Evolutionary conservation across 345 rosid genomes (phyloP).

Genomic region (Aquilaria sinensis): DNA sequence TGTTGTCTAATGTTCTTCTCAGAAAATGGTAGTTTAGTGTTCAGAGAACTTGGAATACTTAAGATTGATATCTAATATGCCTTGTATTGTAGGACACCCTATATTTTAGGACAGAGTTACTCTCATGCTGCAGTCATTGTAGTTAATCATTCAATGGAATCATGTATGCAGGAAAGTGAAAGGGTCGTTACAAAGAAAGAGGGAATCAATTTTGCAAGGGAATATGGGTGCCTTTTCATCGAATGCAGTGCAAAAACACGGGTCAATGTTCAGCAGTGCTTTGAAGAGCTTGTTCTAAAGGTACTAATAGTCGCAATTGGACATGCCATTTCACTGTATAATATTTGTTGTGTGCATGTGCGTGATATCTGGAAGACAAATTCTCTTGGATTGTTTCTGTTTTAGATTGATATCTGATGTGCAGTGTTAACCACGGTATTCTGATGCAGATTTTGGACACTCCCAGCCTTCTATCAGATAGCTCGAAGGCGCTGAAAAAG

Average conservation of each 20-base stretch:
- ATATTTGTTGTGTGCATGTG: not conserved
- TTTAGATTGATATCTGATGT: no score
- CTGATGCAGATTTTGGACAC: slow-evolving; percentile 41
- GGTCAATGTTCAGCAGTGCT: slow-evolving; percentile 50
- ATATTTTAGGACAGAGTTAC: no score
- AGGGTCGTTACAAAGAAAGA: slow-evolving; percentile 57
- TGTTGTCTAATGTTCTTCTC: no score
- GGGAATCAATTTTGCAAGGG: slow-evolving; percentile 55
- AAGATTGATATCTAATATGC: no score
- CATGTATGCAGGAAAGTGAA: slow-evolving; percentile 44
- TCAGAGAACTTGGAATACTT: no score
- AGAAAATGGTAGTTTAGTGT: no score
- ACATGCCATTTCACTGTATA: not conserved
- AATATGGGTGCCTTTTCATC: slow-evolving; percentile 56
- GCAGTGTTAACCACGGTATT: not conserved
- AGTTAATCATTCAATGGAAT: no score
- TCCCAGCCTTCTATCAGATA: slow-evolving; percentile 43
- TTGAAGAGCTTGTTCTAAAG: slow-evolving; percentile 64
- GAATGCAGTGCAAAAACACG: slow-evolving; percentile 73
- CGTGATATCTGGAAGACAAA: not conserved
- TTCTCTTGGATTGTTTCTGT: not conserved
- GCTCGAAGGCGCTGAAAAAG: slow-evolving; percentile 37
- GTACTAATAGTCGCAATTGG: slow-evolving; percentile 9
- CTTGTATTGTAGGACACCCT: no score
- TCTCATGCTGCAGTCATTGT: no score